These are phyloP conservation scores for Ambrosiella cleistominuta DNA, from an alignment of 2,329 filamentous ascomycete species.

Conservation along the genomic window DNA sequence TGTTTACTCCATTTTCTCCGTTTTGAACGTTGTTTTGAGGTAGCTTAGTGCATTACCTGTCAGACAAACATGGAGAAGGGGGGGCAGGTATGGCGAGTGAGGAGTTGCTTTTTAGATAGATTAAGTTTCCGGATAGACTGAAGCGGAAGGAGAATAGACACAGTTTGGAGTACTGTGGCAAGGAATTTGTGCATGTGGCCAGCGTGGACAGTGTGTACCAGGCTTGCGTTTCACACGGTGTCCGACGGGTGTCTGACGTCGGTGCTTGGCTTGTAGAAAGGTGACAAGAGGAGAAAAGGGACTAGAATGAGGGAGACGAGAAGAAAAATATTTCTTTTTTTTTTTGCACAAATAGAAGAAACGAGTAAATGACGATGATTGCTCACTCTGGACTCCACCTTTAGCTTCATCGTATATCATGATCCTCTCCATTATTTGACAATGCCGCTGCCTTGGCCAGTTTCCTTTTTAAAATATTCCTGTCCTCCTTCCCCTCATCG, in stretches of 20 bases:
- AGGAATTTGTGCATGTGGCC: not conserved
- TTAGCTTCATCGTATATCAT: too few relatives aligned
- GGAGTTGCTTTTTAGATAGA: too few relatives aligned
- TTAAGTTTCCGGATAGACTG: too few relatives aligned
- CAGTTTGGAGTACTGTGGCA: not conserved
- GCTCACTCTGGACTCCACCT: not conserved
- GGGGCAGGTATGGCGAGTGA: too few relatives aligned
- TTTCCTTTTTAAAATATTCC: not conserved
- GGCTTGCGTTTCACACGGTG: not conserved
- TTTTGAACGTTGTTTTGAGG: too few relatives aligned
- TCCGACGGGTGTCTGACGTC: not conserved
- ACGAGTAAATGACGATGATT: not conserved
- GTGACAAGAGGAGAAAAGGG: not conserved
- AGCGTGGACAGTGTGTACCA: not conserved
- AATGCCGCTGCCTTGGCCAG: not conserved
- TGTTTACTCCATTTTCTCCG: too few relatives aligned
- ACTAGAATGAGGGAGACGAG: not conserved
- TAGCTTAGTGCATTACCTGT: too few relatives aligned
- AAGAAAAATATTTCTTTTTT: not conserved
- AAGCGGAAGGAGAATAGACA: not conserved
- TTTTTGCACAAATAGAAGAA: not conserved
- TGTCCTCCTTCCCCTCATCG: not conserved
- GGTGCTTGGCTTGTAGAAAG: not conserved
- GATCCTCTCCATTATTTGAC: not conserved
- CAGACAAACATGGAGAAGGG: too few relatives aligned